Evolutionary conservation across 768 basidiomycete genomes (phyloP).

Genomic region (Rhodotorula sphaerocarpa): DNA sequence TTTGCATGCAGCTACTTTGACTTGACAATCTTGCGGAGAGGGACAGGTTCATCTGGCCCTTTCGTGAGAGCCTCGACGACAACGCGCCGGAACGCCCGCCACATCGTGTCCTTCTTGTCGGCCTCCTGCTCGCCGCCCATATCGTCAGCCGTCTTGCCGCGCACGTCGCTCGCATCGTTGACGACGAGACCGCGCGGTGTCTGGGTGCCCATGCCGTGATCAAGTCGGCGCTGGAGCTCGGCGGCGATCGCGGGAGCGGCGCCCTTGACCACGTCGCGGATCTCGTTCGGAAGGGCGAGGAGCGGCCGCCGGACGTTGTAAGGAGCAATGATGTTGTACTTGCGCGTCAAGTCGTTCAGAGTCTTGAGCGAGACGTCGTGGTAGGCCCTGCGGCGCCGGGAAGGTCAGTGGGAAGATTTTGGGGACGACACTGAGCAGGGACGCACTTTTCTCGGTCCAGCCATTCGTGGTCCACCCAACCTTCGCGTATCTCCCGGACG

Average conservation of each 20-base stretch:
- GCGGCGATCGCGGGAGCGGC: not conserved
- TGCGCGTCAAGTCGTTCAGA: slow-evolving; percentile 54
- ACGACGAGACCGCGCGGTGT: too few species aligned
- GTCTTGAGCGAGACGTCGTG: slow-evolving; percentile 15
- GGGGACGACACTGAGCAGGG: not conserved
- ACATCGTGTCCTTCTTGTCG: slow-evolving; percentile 27
- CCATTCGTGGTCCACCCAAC: slow-evolving; percentile 59
- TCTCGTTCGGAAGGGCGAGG: slow-evolving; percentile 54
- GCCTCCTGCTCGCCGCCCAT: slow-evolving; percentile 26
- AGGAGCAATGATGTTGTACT: slow-evolving; percentile 72
- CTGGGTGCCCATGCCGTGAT: not conserved
- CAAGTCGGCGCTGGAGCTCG: slow-evolving; percentile 21
- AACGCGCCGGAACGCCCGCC: slow-evolving; percentile 25
- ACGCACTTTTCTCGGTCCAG: slow-evolving; percentile 53
- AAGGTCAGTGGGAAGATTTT: too few species aligned
- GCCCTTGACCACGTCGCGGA: slow-evolving; percentile 44
- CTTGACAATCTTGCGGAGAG: too few species aligned
- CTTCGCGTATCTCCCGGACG: slow-evolving; percentile 6
- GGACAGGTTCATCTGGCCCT: too few species aligned
- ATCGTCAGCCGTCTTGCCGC: slow-evolving; percentile 17
- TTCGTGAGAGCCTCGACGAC: slow-evolving; percentile 13
- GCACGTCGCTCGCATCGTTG: not conserved
- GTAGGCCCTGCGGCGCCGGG: not conserved
- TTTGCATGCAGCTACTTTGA: too few species aligned
- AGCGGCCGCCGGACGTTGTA: slow-evolving; percentile 58